phyloP scores from a whole-genome alignment of 441 rosid genomes.

The Pelargonium fulgidum region DNA sequence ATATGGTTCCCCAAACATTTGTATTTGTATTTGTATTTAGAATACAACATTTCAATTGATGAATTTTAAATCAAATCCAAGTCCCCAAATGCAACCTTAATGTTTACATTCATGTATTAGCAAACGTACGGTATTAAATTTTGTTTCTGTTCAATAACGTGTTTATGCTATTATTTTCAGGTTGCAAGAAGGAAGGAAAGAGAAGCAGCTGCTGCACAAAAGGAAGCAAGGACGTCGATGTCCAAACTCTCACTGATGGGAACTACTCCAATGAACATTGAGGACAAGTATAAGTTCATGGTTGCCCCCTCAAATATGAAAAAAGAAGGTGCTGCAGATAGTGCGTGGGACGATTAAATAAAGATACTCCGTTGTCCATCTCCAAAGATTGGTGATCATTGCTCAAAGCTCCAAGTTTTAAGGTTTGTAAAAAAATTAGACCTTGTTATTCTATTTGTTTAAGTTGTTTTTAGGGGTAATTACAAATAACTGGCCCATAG shows the following conservation, averaged over 20 bases:
- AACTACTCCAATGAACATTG: slow-evolving; percentile 27
- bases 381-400: slow-evolving; percentile 8
- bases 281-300: slow-evolving; percentile 39
- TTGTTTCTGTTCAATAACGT: too few species aligned
- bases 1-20: too few species aligned
- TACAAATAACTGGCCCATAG: too few species aligned
- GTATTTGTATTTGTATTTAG: too few species aligned
- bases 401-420: slow-evolving; percentile 9
- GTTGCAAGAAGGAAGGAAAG: slow-evolving; percentile 36
- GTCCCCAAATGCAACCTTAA: too few species aligned
- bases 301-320: slow-evolving; percentile 26
- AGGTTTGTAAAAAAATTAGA: slow-evolving; percentile 15
- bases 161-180: slow-evolving; percentile 13
- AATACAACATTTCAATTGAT: too few species aligned
- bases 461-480: too few species aligned
- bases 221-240: slow-evolving; percentile 25
- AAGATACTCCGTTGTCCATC: not conserved
- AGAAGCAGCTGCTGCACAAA: slow-evolving; percentile 30
- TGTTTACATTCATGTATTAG: too few species aligned
- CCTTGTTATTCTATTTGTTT: not conserved
- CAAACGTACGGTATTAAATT: too few species aligned
- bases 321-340: slow-evolving; percentile 35
- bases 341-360: slow-evolving; percentile 36
- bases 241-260: slow-evolving; percentile 23
- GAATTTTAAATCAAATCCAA: too few species aligned